Conservation (phyloP, 2,329 filamentous ascomycete genomes). For the Penicillium sp. region DNA sequence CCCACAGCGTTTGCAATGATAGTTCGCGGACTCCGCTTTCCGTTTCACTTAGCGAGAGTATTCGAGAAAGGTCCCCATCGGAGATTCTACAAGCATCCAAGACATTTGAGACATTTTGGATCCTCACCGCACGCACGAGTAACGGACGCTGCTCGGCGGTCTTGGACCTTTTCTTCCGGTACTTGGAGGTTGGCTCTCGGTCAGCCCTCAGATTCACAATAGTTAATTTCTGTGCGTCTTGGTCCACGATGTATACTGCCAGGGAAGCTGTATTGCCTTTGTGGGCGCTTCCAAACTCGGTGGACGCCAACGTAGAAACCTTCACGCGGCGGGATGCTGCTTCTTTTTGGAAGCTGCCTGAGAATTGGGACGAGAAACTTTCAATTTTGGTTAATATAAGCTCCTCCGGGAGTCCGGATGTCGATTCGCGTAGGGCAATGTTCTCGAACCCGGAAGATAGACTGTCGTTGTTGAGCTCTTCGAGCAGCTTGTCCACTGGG, state of each 20-base stretch:
- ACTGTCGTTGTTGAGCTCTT: conserved; percentile 61
- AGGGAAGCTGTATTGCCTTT: conserved; percentile 33
- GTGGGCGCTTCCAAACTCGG: conserved; percentile 31
- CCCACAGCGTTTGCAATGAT: conserved; percentile 74
- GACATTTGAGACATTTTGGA: conserved; percentile 64
- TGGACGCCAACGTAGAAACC: conserved; percentile 63
- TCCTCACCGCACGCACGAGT: conserved; percentile 40
- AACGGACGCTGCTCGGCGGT: conserved; percentile 25
- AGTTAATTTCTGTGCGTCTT: conserved; percentile 64
- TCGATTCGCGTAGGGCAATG: conserved; percentile 70
- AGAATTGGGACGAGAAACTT: conserved; percentile 58
- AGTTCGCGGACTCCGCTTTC: conserved; percentile 63
- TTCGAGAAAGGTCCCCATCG: conserved; percentile 65
- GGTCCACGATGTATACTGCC: conserved; percentile 66
- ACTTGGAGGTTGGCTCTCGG: conserved; percentile 32
- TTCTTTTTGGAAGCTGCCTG: conserved; percentile 28
- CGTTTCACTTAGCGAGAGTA: conserved; percentile 67
- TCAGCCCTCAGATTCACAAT: conserved; percentile 63
- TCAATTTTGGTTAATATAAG: conserved; percentile 70
- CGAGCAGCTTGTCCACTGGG: conserved; percentile 66
- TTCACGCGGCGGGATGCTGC: conserved; percentile 31
- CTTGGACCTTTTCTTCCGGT: conserved; percentile 29
- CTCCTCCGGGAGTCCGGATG: conserved; percentile 69
- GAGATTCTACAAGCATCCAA: conserved; percentile 69
- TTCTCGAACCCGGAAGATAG: conserved; percentile 67